These are phyloP conservation scores for Malassezia obtusa DNA, from an alignment of 1,284 basidiomycete species.

Conservation along the genomic window DNA sequence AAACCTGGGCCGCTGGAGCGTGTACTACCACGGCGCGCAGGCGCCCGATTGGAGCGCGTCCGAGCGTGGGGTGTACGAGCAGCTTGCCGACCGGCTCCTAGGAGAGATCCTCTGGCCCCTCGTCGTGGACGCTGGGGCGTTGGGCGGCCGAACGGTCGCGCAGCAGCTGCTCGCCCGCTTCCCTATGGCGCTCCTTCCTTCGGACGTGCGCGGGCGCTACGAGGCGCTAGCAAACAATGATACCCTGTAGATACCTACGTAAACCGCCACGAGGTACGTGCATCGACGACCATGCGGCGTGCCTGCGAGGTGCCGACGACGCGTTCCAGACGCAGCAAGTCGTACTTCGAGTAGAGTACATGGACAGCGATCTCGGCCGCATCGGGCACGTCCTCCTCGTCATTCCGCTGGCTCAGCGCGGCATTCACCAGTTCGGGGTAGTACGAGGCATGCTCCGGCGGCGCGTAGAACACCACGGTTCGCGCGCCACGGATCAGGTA, in stretches of 20 bases:
- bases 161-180: background rate
- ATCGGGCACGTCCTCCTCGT: constrained; percentile 40
- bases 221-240: background rate
- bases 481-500: constrained; percentile 62
- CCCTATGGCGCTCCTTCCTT: background rate
- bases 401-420: constrained; percentile 59
- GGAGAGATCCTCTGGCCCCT: background rate
- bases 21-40: constrained; percentile 7
- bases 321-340: constrained; percentile 73
- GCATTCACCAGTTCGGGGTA: constrained; percentile 78
- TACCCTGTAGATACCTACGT: constrained; percentile 19
- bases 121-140: background rate
- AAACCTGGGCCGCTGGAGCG: constrained; percentile 6
- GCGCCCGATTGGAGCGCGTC: constrained; percentile 6
- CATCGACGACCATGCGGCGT: constrained; percentile 28
- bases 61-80: constrained; percentile 2
- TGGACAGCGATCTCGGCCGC: constrained; percentile 59
- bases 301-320: constrained; percentile 54
- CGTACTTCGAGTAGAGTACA: constrained; percentile 75
- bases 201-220: background rate
- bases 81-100: background rate
- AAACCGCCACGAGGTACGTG: constrained; percentile 33
- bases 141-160: background rate
- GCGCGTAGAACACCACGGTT: constrained; percentile 83
- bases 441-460: constrained; percentile 79